Conservation (phyloP, 1,139 yeast genomes). For the Yamadazyma dushanensis region DNA sequence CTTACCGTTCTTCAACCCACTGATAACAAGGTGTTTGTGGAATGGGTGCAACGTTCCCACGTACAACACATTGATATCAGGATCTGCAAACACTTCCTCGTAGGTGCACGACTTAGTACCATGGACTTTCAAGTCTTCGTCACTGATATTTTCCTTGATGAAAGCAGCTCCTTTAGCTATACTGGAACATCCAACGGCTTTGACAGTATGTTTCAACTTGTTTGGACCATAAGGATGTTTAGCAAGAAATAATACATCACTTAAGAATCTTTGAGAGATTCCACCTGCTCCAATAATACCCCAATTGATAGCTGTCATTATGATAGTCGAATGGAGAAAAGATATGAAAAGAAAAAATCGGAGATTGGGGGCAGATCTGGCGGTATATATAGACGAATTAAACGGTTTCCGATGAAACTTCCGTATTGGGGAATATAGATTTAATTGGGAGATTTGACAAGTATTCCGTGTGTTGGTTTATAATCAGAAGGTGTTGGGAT, state of each 20-base stretch:
- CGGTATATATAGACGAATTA: no score
- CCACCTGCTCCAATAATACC: slow-evolving; percentile 9
- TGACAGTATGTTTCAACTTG: slow-evolving; percentile 4
- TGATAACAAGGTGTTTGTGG: slow-evolving; percentile 50
- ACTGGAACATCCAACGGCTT: slow-evolving; percentile 29
- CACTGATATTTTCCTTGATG: slow-evolving; percentile 8
- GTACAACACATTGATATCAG: slow-evolving; percentile 52
- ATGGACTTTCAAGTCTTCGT: slow-evolving; percentile 3
- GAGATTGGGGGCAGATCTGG: no score
- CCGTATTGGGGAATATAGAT: no score
- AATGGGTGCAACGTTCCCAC: slow-evolving; percentile 59
- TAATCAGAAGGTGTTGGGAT: no score
- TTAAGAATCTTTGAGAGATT: slow-evolving; percentile 6
- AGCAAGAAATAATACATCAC: slow-evolving; percentile 3
- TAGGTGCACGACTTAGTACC: slow-evolving; percentile 20
- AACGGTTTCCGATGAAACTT: no score
- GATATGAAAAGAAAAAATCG: no score
- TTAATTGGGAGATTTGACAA: no score
- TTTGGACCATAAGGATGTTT: slow-evolving; percentile 4
- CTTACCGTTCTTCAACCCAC: slow-evolving; percentile 49
- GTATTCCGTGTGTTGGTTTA: no score
- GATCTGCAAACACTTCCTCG: slow-evolving; percentile 40
- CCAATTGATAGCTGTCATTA: no score
- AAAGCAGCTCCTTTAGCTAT: slow-evolving; percentile 27
- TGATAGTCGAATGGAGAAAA: no score